Percentiles rank a stretch among this genome's conserved stretches.
Conservation (phyloP, 202 grass and related monocot genomes). For the Tripidium arundinaceum region DNA sequence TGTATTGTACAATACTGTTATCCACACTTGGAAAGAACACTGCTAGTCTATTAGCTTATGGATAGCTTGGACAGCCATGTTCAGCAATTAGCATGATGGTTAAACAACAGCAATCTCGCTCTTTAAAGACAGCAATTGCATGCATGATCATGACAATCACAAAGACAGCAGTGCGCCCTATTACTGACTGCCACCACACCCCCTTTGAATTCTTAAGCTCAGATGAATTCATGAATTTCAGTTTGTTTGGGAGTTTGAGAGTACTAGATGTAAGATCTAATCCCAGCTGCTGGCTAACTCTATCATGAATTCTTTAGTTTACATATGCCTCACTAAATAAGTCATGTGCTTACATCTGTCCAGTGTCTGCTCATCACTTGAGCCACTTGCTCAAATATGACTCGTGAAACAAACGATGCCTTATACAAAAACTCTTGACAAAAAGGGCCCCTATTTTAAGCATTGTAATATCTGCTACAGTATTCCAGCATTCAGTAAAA, state of each 20-base stretch:
- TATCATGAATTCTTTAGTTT: background rate
- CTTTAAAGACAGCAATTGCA: no score
- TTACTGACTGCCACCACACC: no score
- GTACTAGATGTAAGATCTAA: background rate
- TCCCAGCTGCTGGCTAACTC: background rate
- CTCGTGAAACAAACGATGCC: background rate
- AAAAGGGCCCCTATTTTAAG: background rate
- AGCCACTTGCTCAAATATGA: background rate
- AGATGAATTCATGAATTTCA: background rate
- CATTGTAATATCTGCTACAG: background rate
- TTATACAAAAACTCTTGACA: background rate
- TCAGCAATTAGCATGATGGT: no score
- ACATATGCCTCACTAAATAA: background rate
- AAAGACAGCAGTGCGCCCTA: no score
- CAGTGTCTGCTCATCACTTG: slow-evolving; percentile 1
- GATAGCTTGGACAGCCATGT: no score
- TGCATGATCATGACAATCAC: no score
- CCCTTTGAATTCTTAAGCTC: background rate
- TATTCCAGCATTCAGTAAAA: background rate
- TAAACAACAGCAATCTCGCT: no score
- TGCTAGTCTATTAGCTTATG: no score
- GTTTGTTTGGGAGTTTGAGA: background rate
- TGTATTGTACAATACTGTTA: no score
- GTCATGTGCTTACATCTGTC: background rate
- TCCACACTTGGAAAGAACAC: no score